Evolutionary conservation across 805 yeast genomes (phyloP).

Genomic region (Candida methanosorbosa): DNA sequence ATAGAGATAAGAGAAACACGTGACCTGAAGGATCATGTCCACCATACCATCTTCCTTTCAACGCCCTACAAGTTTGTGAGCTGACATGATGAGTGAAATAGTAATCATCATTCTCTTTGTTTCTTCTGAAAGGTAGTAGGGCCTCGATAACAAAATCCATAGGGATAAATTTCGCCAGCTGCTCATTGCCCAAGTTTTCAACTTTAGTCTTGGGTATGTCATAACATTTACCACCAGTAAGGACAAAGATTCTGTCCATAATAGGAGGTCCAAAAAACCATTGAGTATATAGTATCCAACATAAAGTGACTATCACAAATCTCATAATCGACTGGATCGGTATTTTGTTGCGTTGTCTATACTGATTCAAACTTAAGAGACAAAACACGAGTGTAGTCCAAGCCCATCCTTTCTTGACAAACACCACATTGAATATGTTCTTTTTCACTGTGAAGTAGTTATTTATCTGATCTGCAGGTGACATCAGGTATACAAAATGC

Average conservation of each 20-base stretch:
- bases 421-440: slow-evolving; percentile 59
- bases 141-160: slow-evolving; percentile 9
- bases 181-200: background rate
- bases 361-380: slow-evolving; percentile 8
- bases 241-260: slow-evolving; percentile 76
- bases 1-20: slow-evolving; percentile 65
- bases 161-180: slow-evolving; percentile 1
- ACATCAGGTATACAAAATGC: slow-evolving; percentile 34
- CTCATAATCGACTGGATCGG: slow-evolving; percentile 23
- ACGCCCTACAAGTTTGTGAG: slow-evolving; percentile 39
- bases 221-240: slow-evolving; percentile 77
- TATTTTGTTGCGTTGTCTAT: background rate
- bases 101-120: slow-evolving; percentile 3
- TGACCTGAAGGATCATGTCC: slow-evolving; percentile 98
- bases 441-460: slow-evolving; percentile 52
- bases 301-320: slow-evolving; percentile 48
- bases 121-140: background rate
- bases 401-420: slow-evolving; percentile 89
- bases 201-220: slow-evolving; percentile 13
- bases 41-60: slow-evolving; percentile 66
- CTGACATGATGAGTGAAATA: slow-evolving; percentile 16
- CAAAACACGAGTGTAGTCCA: slow-evolving; percentile 60
- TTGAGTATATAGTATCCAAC: slow-evolving; percentile 88
- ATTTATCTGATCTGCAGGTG: slow-evolving; percentile 37
- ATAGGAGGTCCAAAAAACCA: slow-evolving; percentile 80